Base-by-base conservation (phyloP, 345 rosid species). In the Camelina laxa region DNA sequence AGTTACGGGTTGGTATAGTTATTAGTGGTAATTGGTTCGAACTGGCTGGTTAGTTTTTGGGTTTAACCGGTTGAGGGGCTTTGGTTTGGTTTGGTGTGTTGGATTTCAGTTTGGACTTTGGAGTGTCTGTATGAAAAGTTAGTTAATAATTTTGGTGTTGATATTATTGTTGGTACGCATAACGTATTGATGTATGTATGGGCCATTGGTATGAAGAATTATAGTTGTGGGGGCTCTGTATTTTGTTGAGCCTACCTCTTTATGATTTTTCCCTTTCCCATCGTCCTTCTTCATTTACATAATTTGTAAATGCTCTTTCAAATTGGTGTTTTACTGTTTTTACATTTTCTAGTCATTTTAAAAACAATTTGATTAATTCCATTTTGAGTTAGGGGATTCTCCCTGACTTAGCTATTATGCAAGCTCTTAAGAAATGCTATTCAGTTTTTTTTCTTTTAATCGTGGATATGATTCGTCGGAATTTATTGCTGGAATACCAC, bases 211-310 rank as follows among this genome's bases (percentile, higher is more conserved):
- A 41, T 60, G 39, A 31, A 27, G 2, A 57, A 21, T 35, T 58
- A 66, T 48, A 47, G 74, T 42, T 68, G 74, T 74, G 74, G 79
- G 63, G 79, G 69, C 74, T 67, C 69, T 68, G 45, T 12, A 15
- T 75, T 68, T 68, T 60, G 20, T 75, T 68, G 74, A 69, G 57
- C 74, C 69, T 75, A 53, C 69, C 55, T 59, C 60, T 67, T 67
- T 60, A 4, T 45, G 19, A 45, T 9, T 2, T 44, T 44, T 44
- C 7, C 47, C n/a, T 42, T 42, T 42, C 7, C 5, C 6, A 1
- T 42, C n/a, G 5, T 42, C 14, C 47, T 42, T 42, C 47, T 42
- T 4, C 47, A 1, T 13, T 41, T 5, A 41, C 47, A 41, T 42
- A 4, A 4, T 13, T 5, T 42, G 47, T 42, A 42, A 41, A 42